phyloP scores from a whole-genome alignment of 2,329 filamentous ascomycete species.

The Paraphoma sp. region DNA sequence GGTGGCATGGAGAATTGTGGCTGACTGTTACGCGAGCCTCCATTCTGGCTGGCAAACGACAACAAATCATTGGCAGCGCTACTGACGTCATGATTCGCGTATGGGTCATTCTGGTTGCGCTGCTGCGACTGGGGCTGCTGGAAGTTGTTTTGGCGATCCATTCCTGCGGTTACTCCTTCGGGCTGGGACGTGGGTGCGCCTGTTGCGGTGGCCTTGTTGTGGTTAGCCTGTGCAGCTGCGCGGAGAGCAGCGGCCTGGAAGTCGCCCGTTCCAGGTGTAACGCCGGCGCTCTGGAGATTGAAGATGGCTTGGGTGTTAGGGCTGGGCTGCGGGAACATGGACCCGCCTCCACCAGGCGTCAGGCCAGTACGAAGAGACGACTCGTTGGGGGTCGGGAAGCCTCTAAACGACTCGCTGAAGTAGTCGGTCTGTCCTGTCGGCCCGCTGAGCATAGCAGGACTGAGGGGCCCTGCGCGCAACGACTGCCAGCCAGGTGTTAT shows the following conservation, averaged over 20 bases:
- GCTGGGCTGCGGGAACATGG: conserved; percentile 94
- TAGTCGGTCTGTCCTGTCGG: conserved; percentile 77
- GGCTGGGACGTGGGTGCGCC: conserved; percentile 54
- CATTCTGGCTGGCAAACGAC: conserved; percentile 77
- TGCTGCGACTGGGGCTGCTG: conserved; percentile 50
- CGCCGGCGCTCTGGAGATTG: conserved; percentile 78
- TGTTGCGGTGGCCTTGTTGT: conserved; percentile 51
- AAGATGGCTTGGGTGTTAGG: conserved; percentile 86
- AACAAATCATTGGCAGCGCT: conserved; percentile 95
- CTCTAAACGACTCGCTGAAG: conserved; percentile 82
- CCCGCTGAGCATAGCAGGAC: conserved; percentile 95
- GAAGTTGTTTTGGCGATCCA: conserved; percentile 64
- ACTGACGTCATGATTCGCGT: conserved; percentile 86
- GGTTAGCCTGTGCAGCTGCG: conserved; percentile 64
- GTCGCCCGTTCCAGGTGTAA: conserved; percentile 88
- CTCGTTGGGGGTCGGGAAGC: conserved; percentile 95
- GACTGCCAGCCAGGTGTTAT: conserved; percentile 85
- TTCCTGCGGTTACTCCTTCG: conserved; percentile 48
- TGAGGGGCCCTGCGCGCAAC: conserved; percentile 88
- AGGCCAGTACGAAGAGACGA: conserved; percentile 89
- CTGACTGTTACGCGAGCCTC: conserved; percentile 61
- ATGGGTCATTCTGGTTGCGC: conserved; percentile 64
- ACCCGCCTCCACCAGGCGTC: conserved; percentile 92
- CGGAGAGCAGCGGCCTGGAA: conserved; percentile 93
- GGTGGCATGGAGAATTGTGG: conserved; percentile 57